Base-by-base conservation (phyloP, 129 eudicot genomes). In the Flaveria robusta region DNA sequence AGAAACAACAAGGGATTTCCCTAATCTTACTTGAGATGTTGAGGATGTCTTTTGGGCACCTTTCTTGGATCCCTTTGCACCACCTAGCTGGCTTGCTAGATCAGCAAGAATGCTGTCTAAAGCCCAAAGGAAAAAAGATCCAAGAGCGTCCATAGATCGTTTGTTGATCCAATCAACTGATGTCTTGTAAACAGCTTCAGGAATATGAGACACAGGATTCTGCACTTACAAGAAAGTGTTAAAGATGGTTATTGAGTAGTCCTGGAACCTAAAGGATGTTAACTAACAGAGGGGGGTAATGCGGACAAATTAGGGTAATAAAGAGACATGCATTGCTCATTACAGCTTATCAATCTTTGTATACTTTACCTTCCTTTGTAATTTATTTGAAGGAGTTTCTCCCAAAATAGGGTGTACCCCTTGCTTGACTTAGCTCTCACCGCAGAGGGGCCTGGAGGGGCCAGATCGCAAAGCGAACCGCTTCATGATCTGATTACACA, bases 101-200 rank as follows among this genome's bases (percentile, higher is more conserved):
- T 90, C 96, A 12, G 83, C 76, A 74, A 90, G 86, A 75, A 92
- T 86, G 78, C 84, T 71, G 74, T 92, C 96, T 64, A 92, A 74
- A 19, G 88, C 83, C 94, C 91, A 86, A 31, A 92, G 27, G 9
- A 83, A 83, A 78, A 88, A 92, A 64, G 87, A 84, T 41, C 70
- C 80, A 65, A 92, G 88, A 23, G 96, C 92, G 76, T 88, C 88
- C 16, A 43, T 27, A 12, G 98, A 90, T 62, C 75, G 85, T 34
- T 86, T 92, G 77, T 78, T 90, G 72, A 92, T 90, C 96, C 96
- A 92, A 10, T 92, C 98, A 51, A 85, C 92, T 55, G 90, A 86
- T 24, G 88, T 86, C 81, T 85, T 92, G 79, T 90, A 88, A 76
- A 92, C 94, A 81, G 86, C 68, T 54, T 86, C 92, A 16, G 94